Conservation (phyloP, 257 asterid genomes). For the Jasminum sambac region DNA sequence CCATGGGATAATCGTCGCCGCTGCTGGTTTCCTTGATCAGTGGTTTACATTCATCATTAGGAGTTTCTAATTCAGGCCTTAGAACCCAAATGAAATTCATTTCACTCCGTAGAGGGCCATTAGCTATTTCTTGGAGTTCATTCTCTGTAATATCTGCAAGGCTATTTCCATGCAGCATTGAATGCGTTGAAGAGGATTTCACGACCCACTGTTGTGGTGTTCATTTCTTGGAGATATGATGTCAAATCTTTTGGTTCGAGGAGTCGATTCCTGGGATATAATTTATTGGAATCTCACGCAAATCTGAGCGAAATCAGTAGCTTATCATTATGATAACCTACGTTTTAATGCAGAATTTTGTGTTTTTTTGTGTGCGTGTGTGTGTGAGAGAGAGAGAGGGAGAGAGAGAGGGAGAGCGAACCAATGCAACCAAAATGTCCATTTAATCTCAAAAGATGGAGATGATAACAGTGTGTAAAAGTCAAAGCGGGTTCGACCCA, state of each 20-base stretch:
- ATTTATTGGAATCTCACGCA: conserved; percentile 34
- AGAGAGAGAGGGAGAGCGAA: conserved; percentile 14
- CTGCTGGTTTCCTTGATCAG: conserved; percentile 30
- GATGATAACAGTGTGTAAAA: conserved; percentile 46
- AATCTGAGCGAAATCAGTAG: conserved; percentile 6
- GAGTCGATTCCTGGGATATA: conserved; percentile 47
- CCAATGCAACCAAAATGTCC: conserved; percentile 55
- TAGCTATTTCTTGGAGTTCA: conserved; percentile 38
- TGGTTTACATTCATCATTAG: conserved; percentile 29
- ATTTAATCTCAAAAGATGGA: conserved; percentile 44
- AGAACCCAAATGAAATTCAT: conserved; percentile 44
- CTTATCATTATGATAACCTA: too few relatives aligned
- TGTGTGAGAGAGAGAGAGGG: background rate
- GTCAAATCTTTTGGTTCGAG: conserved; percentile 37
- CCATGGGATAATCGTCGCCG: conserved; percentile 42
- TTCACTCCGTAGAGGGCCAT: conserved; percentile 37
- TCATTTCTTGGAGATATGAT: conserved; percentile 36
- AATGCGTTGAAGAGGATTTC: conserved; percentile 42
- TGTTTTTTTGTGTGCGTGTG: background rate
- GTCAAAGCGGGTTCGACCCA: conserved; percentile 57
- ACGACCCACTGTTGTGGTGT: conserved; percentile 33
- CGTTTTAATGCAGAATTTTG: background rate
- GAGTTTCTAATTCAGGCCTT: conserved; percentile 42
- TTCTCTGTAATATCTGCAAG: conserved; percentile 36
- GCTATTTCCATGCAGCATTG: conserved; percentile 40